phyloP scores from a whole-genome alignment of 2,329 filamentous ascomycete species.

The Beauveria scarabaeidicola region DNA sequence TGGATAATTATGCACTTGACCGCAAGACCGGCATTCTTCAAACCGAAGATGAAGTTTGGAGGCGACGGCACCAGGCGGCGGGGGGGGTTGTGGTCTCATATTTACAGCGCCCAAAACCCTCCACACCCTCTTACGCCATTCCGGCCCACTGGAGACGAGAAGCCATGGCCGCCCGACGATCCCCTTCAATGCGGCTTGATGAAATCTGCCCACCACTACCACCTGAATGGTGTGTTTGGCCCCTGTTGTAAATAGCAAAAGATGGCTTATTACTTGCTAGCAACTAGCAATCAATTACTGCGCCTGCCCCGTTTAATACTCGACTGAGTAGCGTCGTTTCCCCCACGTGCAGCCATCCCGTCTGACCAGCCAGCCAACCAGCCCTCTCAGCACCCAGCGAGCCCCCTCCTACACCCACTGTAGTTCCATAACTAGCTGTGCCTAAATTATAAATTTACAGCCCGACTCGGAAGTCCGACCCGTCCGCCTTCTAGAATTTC shows the following conservation, averaged over 20 bases:
- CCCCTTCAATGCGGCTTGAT: neutral
- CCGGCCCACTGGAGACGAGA: neutral
- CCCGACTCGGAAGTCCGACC: neutral
- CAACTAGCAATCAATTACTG: no score
- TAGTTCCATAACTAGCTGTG: neutral
- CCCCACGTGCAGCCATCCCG: neutral
- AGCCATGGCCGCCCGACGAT: neutral
- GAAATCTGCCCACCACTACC: neutral
- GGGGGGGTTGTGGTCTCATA: neutral
- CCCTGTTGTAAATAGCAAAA: neutral
- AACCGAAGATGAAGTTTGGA: neutral
- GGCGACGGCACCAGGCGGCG: neutral
- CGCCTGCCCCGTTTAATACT: no score
- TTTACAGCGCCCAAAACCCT: neutral
- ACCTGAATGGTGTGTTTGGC: neutral
- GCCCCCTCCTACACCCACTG: neutral
- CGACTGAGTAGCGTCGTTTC: neutral
- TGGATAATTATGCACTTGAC: neutral
- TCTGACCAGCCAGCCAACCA: neutral
- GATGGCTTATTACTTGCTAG: neutral
- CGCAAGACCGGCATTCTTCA: neutral
- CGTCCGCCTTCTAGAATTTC: neutral
- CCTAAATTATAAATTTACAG: neutral
- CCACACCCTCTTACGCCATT: conserved; percentile 4
- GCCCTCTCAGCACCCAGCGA: neutral